phyloP scores from a whole-genome alignment of 805 yeast genomes.

The Spathaspora girioi region DNA sequence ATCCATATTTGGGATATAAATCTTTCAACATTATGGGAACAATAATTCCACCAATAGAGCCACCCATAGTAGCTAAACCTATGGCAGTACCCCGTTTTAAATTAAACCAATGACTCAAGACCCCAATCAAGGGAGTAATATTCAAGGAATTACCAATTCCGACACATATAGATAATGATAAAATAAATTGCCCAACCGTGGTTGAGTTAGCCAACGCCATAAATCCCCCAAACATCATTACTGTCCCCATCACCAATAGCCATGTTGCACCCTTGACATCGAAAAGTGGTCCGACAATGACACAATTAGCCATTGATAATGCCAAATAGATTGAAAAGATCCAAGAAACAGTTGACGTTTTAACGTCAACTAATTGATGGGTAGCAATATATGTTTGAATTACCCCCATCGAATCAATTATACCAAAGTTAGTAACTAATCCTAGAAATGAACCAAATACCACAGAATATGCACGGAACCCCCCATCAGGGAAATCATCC shows the following conservation, averaged over 20 bases:
- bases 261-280: conserved; percentile 55
- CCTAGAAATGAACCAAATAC: conserved; percentile 25
- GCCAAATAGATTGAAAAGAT: conserved; percentile 35
- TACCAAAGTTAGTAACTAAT: conserved; percentile 23
- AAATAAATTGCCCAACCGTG: conserved; percentile 54
- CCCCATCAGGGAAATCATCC: conserved; percentile 22
- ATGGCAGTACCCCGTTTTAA: conserved; percentile 51
- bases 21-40: conserved; percentile 52
- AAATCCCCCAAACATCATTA: conserved; percentile 43
- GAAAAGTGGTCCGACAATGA: conserved; percentile 55
- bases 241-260: conserved; percentile 44
- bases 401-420: conserved; percentile 35
- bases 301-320: conserved; percentile 24
- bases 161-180: conserved; percentile 41
- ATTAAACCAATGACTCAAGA: conserved; percentile 66
- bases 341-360: conserved; percentile 35
- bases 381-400: conserved; percentile 35
- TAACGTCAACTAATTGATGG: conserved; percentile 28
- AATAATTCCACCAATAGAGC: conserved; percentile 62
- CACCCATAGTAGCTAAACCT: conserved; percentile 64
- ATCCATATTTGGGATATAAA: conserved; percentile 48
- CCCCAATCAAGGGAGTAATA: conserved; percentile 58
- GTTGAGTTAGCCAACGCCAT: conserved; percentile 52
- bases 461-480: conserved; percentile 19
- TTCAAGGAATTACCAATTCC: conserved; percentile 60